Evolutionary conservation across 768 basidiomycete species (phyloP), one percentile per base, ranked within the genome.

Genomic region (Termitomyces sp.): DNA sequence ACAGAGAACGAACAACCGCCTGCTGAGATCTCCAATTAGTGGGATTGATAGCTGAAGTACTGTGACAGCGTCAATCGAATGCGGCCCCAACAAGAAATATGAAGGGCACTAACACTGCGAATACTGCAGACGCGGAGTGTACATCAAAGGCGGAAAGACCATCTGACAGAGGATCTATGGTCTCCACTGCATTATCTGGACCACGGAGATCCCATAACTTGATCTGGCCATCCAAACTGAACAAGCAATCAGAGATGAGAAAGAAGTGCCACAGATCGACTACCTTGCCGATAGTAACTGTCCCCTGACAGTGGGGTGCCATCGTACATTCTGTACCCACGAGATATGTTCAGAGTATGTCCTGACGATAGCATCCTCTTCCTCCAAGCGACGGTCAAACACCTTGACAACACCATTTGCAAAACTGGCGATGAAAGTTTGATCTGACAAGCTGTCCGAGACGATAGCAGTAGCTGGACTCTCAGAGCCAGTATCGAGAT

Each of bases 301-400:
- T 6, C 80, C 78, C 30, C 78, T 74, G 20, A 81, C 73, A 6
- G 78, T 83, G 2, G 91, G 84, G 72, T 96, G 90, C 80, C 93
- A 89, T 60, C 86, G 85, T 33, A 92, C 93, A 64, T 89, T 95
- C 70, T 93, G 92, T 7, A 98, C 85, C 94, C 95, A 98, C 11
- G 90, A 84, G 9, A 78, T 73, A 71, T 96, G 95, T 33, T 86
- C 83, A 42, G 79, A 75, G 68, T 91, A 95, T 2, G 83, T 83
- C 52, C 89, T 78, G 18, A 97, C 84, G 18, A 96, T 86, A 5
- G 92, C 86, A 58, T 93, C 87, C 8, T 93, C 88, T 54, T 88
- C 87, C 61, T 88, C 85, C 13, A 93, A 71, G n/a, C 97, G 85
- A 36, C 91, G 87, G 75, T 99, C 97, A 73, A 95, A 98, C 2